phyloP scores from a whole-genome alignment of 2,329 filamentous ascomycete species.

The Lasiodiplodia citricola region DNA sequence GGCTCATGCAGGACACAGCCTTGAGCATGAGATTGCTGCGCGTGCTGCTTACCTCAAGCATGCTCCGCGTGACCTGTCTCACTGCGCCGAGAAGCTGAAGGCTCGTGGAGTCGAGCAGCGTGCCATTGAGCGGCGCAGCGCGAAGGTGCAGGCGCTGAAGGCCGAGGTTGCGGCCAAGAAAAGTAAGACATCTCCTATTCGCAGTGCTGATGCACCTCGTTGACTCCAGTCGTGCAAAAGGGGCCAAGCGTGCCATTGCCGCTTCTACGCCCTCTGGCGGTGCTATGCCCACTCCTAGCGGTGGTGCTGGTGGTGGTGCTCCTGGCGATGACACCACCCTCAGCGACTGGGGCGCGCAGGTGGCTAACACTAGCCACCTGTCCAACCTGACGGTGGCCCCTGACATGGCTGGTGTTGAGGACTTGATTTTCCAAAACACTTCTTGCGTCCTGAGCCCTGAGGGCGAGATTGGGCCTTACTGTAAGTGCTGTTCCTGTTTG shows the following conservation, averaged over 20 bases:
- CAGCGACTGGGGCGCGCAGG: slow-evolving; percentile 4
- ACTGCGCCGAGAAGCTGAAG: slow-evolving; percentile 22
- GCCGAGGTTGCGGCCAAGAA: slow-evolving; percentile 16
- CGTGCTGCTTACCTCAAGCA: slow-evolving; percentile 16
- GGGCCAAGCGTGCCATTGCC: neutral
- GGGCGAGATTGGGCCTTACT: slow-evolving; percentile 39
- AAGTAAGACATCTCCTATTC: neutral
- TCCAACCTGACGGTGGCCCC: neutral
- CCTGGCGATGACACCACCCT: neutral
- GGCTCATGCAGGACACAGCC: slow-evolving; percentile 12
- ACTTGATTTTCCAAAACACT: slow-evolving; percentile 39
- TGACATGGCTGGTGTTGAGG: slow-evolving; percentile 19
- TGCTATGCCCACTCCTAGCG: neutral
- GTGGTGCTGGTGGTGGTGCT: neutral
- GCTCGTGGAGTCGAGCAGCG: slow-evolving; percentile 7
- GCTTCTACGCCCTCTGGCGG: neutral
- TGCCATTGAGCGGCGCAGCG: neutral
- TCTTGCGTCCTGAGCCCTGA: slow-evolving; percentile 43
- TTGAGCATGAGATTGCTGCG: slow-evolving; percentile 12
- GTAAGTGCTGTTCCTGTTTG: neutral
- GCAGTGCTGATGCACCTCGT: neutral
- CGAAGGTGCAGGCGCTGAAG: slow-evolving; percentile 3
- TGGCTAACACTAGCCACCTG: slow-evolving; percentile 18
- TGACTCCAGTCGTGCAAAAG: neutral
- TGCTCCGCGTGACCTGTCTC: slow-evolving; percentile 9